Conservation (phyloP, 495 filamentous ascomycete species). For the Ramalina peruviana region DNA sequence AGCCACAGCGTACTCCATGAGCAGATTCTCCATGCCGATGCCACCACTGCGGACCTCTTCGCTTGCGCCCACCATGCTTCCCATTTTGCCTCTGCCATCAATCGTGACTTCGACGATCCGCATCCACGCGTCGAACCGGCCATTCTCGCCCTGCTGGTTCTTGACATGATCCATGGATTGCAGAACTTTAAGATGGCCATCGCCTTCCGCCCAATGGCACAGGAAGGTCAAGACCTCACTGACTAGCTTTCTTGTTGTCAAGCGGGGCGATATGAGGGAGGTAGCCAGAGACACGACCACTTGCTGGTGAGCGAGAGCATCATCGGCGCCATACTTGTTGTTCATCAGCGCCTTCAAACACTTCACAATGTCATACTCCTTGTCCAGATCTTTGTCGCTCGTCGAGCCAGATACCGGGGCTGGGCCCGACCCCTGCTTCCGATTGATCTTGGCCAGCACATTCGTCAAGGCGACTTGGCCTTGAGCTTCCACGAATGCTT, state of each 20-base stretch:
- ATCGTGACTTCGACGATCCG: conserved; percentile 94
- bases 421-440: conserved; percentile 63
- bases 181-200: conserved; percentile 88
- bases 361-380: conserved; percentile 95
- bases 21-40: conserved; percentile 95
- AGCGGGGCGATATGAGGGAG: conserved; percentile 73
- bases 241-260: conserved; percentile 88
- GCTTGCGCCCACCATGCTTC: conserved; percentile 88
- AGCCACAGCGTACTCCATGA: conserved; percentile 98
- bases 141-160: conserved; percentile 77
- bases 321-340: conserved; percentile 96
- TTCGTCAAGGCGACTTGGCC: conserved; percentile 94
- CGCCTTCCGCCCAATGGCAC: conserved; percentile 89
- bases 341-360: conserved; percentile 96
- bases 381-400: conserved; percentile 79
- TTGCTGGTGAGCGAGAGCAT: conserved; percentile 82
- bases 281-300: conserved; percentile 80
- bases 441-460: conserved; percentile 82
- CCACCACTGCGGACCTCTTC: conserved; percentile 95
- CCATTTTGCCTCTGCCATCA: conserved; percentile 96
- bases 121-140: conserved; percentile 98
- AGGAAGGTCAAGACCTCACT: conserved; percentile 94
- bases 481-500: conserved; percentile 91
- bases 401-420: conserved; percentile 46
- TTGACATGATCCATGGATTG: conserved; percentile 90